These are phyloP conservation scores for Ogataea degrootiae DNA, from an alignment of 805 yeast genomes.

Conservation along the genomic window DNA sequence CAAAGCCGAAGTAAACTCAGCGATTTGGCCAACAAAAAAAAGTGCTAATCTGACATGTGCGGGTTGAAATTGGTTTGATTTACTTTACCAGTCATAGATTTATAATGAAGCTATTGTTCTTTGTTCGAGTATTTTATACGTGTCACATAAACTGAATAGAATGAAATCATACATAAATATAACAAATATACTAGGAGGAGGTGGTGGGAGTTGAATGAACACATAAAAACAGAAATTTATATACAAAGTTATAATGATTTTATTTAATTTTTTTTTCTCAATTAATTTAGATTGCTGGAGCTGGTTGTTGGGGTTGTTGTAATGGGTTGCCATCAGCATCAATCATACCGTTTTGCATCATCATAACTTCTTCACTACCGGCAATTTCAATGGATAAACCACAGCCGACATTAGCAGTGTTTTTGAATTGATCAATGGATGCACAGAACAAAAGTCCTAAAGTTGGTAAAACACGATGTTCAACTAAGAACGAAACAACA, in stretches of 20 bases:
- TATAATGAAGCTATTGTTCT: neutral
- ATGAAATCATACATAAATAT: no score
- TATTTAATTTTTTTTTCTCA: neutral
- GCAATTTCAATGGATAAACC: constrained; percentile 95
- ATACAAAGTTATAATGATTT: no score
- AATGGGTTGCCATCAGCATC: constrained; percentile 85
- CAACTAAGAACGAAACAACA: constrained; percentile 85
- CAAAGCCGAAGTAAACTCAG: no score
- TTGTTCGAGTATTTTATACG: neutral
- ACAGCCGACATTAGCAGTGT: constrained; percentile 78
- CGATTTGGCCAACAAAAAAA: no score
- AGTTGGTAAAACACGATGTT: constrained; percentile 90
- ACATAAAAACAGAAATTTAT: no score
- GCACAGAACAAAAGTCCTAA: constrained; percentile 81
- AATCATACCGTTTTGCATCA: constrained; percentile 83
- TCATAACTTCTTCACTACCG: constrained; percentile 86
- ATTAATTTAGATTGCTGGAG: constrained; percentile 35
- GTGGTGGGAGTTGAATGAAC: no score
- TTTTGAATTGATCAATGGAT: constrained; percentile 84
- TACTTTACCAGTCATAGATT: no score
- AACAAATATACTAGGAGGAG: neutral
- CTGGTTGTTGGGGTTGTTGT: constrained; percentile 46
- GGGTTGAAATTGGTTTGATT: no score
- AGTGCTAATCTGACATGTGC: no score
- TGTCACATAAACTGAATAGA: no score